Percentiles rank a stretch among this genome's conserved stretches.
These are phyloP conservation scores for Cyclotella sp. DNA, from an alignment of 108 stramenopile genomes.

Conservation along the genomic window DNA sequence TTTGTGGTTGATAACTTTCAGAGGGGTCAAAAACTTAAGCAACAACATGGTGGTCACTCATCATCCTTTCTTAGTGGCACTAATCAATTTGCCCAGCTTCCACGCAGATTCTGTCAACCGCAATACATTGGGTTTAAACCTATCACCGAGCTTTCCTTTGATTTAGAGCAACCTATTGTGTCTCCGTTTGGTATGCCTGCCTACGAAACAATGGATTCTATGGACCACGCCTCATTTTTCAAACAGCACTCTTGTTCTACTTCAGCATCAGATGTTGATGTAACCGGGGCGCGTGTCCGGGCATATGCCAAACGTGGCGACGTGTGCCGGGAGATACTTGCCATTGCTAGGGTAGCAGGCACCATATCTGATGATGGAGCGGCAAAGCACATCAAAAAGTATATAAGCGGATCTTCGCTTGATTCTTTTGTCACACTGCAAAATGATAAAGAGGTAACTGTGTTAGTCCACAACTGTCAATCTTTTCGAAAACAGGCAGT, in stretches of 20 bases:
- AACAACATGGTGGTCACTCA: background rate
- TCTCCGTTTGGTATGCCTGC: conserved; percentile 2
- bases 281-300: background rate
- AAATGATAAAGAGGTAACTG: background rate
- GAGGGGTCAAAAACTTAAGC: background rate
- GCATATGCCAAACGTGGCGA: background rate
- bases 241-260: background rate
- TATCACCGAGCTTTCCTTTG: background rate
- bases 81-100: background rate
- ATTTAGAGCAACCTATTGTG: background rate
- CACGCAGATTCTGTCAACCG: background rate
- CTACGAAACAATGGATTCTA: background rate
- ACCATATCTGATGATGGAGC: background rate
- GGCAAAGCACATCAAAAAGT: too few species aligned
- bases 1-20: background rate
- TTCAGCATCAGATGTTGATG: background rate
- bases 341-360: background rate
- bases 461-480: background rate
- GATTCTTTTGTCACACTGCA: background rate
- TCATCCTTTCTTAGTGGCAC: background rate
- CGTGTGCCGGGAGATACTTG: background rate
- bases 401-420: too few species aligned
- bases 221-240: background rate
- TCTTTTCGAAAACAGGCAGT: background rate
- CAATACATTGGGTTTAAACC: background rate